A percentile compares a stretch with the other conserved stretches of the same genome.
Conservation (phyloP, 2,329 filamentous ascomycete species). For the Huntiella bhutanensis region DNA sequence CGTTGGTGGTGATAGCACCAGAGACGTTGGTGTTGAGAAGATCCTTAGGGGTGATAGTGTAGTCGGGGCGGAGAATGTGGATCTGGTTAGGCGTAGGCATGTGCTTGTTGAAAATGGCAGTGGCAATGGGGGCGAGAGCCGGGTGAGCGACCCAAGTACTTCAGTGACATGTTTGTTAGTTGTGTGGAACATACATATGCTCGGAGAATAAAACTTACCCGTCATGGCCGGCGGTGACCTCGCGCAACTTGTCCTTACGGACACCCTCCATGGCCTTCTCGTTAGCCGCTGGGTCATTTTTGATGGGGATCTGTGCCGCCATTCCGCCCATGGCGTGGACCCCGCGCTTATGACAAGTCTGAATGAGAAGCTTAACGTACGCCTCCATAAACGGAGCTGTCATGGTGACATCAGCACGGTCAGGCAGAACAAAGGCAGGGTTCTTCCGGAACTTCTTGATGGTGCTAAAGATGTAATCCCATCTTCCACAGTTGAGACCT, state of each 20-base stretch:
- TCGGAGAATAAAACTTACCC: slow-evolving; percentile 21
- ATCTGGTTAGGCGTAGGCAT: slow-evolving; percentile 98
- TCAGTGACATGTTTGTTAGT: slow-evolving; percentile 1
- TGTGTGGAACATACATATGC: slow-evolving; percentile 1
- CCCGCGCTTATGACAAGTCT: slow-evolving; percentile 89
- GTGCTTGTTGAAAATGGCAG: slow-evolving; percentile 89
- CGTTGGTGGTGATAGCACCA: slow-evolving; percentile 76
- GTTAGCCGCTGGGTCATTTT: slow-evolving; percentile 79
- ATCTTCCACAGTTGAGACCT: slow-evolving; percentile 92
- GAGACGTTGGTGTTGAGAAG: slow-evolving; percentile 97
- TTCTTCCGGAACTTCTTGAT: slow-evolving; percentile 99
- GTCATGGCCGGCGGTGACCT: slow-evolving; percentile 88
- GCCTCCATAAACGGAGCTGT: slow-evolving; percentile 96
- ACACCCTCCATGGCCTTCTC: slow-evolving; percentile 88
- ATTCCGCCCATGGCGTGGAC: slow-evolving; percentile 99
- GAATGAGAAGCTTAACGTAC: slow-evolving; percentile 91
- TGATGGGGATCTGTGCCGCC: slow-evolving; percentile 98
- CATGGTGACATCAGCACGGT: slow-evolving; percentile 86
- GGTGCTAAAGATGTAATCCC: slow-evolving; percentile 99
- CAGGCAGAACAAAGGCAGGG: slow-evolving; percentile 78
- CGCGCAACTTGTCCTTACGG: slow-evolving; percentile 85
- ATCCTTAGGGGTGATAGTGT: slow-evolving; percentile 69
- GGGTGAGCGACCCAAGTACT: slow-evolving; percentile 92
- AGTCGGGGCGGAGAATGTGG: slow-evolving; percentile 76
- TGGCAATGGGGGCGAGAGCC: slow-evolving; percentile 70